Percentiles rank a stretch among this genome's conserved stretches.
Evolutionary conservation across 176 grass and related monocot genomes (phyloP).

Genomic region (Avena sativa): DNA sequence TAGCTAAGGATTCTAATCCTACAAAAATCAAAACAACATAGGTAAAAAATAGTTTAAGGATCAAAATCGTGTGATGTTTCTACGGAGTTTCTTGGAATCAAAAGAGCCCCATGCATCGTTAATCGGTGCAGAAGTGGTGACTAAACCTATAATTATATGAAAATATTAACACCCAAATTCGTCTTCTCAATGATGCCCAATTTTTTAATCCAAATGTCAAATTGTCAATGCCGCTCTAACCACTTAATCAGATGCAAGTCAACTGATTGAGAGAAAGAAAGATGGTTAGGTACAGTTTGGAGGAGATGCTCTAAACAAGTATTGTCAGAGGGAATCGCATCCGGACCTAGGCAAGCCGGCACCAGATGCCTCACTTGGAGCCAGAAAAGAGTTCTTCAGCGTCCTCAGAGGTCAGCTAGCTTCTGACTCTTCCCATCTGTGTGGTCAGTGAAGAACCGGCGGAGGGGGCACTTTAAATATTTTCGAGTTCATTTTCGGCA

Average conservation of each 20-base stretch:
- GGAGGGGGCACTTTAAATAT: slow-evolving; percentile 3
- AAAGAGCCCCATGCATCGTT: background rate
- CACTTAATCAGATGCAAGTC: slow-evolving; percentile 35
- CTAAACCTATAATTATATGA: background rate
- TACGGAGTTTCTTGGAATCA: no score
- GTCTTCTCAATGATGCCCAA: slow-evolving; percentile 1
- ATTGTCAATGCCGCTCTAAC: slow-evolving; percentile 1
- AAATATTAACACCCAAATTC: background rate
- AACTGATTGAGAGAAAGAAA: background rate
- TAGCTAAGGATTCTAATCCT: no score
- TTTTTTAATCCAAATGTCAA: slow-evolving; percentile 37
- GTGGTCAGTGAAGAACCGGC: slow-evolving; percentile 28
- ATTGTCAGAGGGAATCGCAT: slow-evolving; percentile 29
- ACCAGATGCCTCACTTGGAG: slow-evolving; percentile 38
- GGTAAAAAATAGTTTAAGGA: no score
- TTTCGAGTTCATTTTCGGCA: background rate
- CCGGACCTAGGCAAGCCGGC: slow-evolving; percentile 37
- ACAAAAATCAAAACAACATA: no score
- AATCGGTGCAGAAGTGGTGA: background rate
- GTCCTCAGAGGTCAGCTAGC: slow-evolving; percentile 35
- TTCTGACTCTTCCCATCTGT: slow-evolving; percentile 34
- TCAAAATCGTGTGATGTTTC: no score
- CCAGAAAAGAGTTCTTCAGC: background rate
- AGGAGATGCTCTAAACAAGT: slow-evolving; percentile 36
- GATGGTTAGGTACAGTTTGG: background rate